Evolutionary conservation across 164 flowering plant genomes (phyloP).

Genomic region (Akebia trifoliata): DNA sequence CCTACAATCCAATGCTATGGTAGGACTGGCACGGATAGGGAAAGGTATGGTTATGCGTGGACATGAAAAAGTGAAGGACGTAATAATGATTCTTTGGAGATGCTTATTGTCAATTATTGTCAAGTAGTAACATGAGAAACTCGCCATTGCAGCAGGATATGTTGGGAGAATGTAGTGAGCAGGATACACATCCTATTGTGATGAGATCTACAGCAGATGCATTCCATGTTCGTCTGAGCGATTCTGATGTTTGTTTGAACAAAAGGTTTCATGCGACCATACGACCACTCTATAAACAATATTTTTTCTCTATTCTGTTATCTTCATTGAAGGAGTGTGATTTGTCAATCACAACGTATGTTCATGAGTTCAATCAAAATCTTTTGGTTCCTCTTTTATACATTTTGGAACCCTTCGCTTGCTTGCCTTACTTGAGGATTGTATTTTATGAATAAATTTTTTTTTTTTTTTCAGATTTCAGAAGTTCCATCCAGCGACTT

Average conservation of each 20-base stretch:
- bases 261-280: constrained; percentile 67
- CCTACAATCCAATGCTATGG: constrained; percentile 42
- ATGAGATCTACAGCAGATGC: constrained; percentile 72
- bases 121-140: constrained; percentile 17
- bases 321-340: constrained; percentile 43
- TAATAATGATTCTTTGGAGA: constrained; percentile 50
- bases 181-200: constrained; percentile 21
- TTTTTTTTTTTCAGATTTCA: no score
- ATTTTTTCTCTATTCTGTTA: constrained; percentile 62
- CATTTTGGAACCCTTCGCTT: no score
- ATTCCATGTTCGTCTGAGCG: constrained; percentile 65
- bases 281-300: constrained; percentile 89
- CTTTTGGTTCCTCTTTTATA: no score
- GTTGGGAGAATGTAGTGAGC: constrained; percentile 17
- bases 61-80: constrained; percentile 64
- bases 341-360: constrained; percentile 48
- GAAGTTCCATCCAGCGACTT: no score
- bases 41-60: constrained; percentile 96
- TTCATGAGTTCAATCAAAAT: no score
- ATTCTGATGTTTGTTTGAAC: constrained; percentile 72
- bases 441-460: no score
- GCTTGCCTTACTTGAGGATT: no score
- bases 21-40: constrained; percentile 88
- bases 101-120: constrained; percentile 45
- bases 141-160: constrained; percentile 16